Conservation (phyloP, 2,329 filamentous ascomycete genomes). For the Xylariaceae sp. region DNA sequence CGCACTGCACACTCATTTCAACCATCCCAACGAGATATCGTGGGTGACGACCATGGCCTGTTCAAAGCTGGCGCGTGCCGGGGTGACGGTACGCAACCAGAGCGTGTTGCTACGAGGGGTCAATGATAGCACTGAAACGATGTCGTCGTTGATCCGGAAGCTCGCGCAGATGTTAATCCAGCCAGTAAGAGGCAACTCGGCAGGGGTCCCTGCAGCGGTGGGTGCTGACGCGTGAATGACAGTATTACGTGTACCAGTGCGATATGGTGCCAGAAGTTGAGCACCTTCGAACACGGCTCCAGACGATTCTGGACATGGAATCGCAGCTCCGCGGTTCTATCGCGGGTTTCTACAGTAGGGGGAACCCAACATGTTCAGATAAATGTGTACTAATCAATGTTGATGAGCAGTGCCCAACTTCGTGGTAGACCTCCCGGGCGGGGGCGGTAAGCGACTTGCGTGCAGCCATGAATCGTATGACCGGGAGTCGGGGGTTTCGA, state of each 20-base stretch:
- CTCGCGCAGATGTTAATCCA: constrained; percentile 54
- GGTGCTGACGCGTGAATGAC: not conserved
- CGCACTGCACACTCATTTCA: constrained; percentile 63
- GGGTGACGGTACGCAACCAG: constrained; percentile 57
- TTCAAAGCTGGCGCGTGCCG: constrained; percentile 45
- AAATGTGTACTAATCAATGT: not conserved
- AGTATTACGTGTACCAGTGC: constrained; percentile 65
- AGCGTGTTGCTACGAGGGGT: constrained; percentile 55
- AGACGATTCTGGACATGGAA: constrained; percentile 56
- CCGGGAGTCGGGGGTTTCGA: constrained; percentile 48
- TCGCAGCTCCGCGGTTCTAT: constrained; percentile 55
- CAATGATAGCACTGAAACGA: constrained; percentile 52
- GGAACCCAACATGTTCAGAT: not conserved
- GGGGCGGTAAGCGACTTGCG: constrained; percentile 59
- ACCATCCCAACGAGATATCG: constrained; percentile 58
- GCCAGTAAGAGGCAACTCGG: constrained; percentile 40
- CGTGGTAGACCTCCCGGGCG: constrained; percentile 59
- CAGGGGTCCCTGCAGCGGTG: not conserved
- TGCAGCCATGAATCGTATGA: constrained; percentile 52
- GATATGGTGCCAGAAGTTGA: constrained; percentile 60
- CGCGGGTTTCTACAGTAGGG: constrained; percentile 53
- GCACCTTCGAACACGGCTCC: constrained; percentile 59
- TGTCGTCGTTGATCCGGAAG: constrained; percentile 49
- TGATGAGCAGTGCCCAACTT: constrained; percentile 46
- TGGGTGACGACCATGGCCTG: constrained; percentile 54